Conservation (phyloP, 2,329 filamentous ascomycete species). For the Thelonectria discophora region DNA sequence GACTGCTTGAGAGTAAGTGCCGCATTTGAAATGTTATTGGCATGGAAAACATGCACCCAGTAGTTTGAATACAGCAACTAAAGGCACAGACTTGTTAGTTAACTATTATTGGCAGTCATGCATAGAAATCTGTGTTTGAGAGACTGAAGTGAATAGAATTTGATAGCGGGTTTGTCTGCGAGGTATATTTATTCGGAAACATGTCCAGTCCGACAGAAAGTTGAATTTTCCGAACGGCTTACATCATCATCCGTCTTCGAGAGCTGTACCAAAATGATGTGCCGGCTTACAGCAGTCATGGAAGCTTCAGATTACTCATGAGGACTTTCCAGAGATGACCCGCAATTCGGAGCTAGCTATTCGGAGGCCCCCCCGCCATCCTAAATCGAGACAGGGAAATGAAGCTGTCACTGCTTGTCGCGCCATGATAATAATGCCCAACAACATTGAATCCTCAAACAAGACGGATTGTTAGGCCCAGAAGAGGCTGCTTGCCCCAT, state of each 20-base stretch:
- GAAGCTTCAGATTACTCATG: not conserved
- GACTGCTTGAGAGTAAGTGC: too few species aligned
- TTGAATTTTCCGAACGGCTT: not conserved
- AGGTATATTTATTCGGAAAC: too few species aligned
- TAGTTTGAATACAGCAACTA: too few species aligned
- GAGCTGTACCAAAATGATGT: not conserved
- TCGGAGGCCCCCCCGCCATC: slow-evolving; percentile 13
- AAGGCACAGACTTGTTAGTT: too few species aligned
- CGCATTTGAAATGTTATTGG: too few species aligned
- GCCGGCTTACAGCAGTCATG: not conserved
- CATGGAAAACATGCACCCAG: too few species aligned
- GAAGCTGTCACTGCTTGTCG: slow-evolving; percentile 14
- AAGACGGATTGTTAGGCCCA: not conserved
- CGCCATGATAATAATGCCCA: not conserved
- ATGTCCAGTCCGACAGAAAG: not conserved
- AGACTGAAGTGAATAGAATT: too few species aligned
- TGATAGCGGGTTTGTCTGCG: too few species aligned
- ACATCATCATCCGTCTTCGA: not conserved
- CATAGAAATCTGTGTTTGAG: too few species aligned
- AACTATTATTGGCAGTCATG: too few species aligned
- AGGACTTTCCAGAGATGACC: slow-evolving; percentile 1
- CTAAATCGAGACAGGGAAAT: slow-evolving; percentile 21
- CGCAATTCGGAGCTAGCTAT: slow-evolving; percentile 18
- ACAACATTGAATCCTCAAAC: not conserved
- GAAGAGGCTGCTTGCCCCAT: not conserved